Conservation (phyloP, 78 protist species). For the Chrysochromulina parva region DNA sequence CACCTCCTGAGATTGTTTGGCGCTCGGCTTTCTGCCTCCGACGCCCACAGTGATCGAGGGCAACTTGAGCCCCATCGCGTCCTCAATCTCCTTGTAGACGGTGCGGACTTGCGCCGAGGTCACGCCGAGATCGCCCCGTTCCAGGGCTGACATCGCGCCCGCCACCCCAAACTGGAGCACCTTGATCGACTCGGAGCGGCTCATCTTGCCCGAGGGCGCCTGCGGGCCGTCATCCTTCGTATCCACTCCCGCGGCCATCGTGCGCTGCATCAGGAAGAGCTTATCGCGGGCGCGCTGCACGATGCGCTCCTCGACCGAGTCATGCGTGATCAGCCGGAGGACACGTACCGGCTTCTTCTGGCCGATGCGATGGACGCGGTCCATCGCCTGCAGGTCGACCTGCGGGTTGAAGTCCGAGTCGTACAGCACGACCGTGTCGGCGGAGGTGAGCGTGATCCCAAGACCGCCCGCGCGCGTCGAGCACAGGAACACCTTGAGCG, state of each 20-base stretch:
- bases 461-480: constrained; percentile 80
- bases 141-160: not conserved
- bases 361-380: constrained; percentile 62
- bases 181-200: not conserved
- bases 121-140: not conserved
- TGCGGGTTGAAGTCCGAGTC: constrained; percentile 82
- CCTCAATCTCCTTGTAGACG: not conserved
- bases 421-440: constrained; percentile 69
- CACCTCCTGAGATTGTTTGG: not conserved
- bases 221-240: not conserved
- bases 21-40: not conserved
- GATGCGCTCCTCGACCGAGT: constrained; percentile 80
- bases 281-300: constrained; percentile 82
- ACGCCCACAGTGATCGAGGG: not conserved
- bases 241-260: not conserved
- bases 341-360: constrained; percentile 63
- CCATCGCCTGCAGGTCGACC: constrained; percentile 57
- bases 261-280: constrained; percentile 53
- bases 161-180: constrained; percentile 20
- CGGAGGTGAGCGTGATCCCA: constrained; percentile 70
- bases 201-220: not conserved
- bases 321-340: constrained; percentile 83
- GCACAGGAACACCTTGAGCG: constrained; percentile 49
- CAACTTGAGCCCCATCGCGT: not conserved
- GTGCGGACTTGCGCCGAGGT: not conserved